Conservation (phyloP, 495 filamentous ascomycete species). For the Apodospora peruviana region DNA sequence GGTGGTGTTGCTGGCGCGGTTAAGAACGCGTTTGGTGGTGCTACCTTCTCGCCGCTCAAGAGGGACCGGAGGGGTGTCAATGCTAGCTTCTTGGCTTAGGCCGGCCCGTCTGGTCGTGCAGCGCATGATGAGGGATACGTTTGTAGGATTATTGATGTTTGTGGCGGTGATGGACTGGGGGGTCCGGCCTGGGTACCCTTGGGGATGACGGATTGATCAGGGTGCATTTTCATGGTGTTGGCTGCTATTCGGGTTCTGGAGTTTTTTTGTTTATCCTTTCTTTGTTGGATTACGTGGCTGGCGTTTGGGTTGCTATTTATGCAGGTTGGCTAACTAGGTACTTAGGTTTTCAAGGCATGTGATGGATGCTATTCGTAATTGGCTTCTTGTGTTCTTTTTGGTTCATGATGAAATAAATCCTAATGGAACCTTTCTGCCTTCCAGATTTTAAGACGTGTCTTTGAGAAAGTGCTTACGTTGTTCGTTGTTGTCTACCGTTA, state of each 20-base stretch:
- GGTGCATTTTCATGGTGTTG: too few species aligned
- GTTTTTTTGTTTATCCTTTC: slow-evolving; percentile 4
- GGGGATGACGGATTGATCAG: too few species aligned
- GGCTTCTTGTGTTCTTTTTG: too few species aligned
- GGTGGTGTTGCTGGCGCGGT: slow-evolving; percentile 16
- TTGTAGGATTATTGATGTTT: neutral
- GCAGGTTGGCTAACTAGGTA: neutral
- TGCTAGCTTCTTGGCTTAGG: slow-evolving; percentile 47
- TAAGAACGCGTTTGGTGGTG: slow-evolving; percentile 35
- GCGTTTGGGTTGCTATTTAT: neutral
- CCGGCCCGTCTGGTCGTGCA: neutral
- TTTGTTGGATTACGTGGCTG: neutral
- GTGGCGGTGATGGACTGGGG: too few species aligned
- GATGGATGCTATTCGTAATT: too few species aligned
- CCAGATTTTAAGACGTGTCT: too few species aligned
- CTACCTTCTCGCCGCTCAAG: slow-evolving; percentile 76
- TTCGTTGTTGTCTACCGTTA: too few species aligned
- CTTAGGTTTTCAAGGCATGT: neutral
- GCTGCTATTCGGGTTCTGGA: slow-evolving; percentile 6
- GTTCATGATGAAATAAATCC: too few species aligned
- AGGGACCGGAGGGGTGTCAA: slow-evolving; percentile 58
- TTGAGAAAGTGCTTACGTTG: too few species aligned
- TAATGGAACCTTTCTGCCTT: too few species aligned
- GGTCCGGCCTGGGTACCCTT: too few species aligned
- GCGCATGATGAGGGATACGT: slow-evolving; percentile 12